These are phyloP conservation scores for Spergularia marina DNA, from an alignment of 148 eudicot species.

Conservation along the genomic window DNA sequence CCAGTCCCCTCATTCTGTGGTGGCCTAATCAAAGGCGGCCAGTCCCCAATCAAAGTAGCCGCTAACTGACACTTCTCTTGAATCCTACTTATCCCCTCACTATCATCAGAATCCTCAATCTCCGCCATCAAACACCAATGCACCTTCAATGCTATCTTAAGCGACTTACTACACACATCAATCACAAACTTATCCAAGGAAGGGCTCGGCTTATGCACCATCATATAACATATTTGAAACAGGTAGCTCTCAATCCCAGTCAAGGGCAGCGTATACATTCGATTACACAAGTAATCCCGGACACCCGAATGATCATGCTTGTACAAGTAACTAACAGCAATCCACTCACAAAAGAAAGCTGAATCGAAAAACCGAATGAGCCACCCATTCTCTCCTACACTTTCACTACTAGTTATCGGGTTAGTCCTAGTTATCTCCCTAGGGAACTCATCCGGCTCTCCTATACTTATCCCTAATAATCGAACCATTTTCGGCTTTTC, in stretches of 20 bases:
- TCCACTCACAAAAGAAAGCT: conserved; percentile 97
- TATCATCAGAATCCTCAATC: conserved; percentile 92
- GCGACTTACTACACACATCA: conserved; percentile 75
- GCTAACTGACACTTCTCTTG: conserved; percentile 97
- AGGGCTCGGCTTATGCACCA: conserved; percentile 95
- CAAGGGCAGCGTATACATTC: conserved; percentile 91
- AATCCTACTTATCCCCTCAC: conserved; percentile 89
- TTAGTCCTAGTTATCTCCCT: conserved; percentile 82
- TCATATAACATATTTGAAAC: conserved; percentile 91
- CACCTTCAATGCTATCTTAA: conserved; percentile 82
- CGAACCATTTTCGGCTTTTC: conserved; percentile 48
- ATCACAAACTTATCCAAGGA: conserved; percentile 93
- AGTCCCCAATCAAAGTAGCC: conserved; percentile 91
- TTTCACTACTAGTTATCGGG: conserved; percentile 55
- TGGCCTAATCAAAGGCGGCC: conserved; percentile 83
- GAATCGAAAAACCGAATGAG: conserved; percentile 95
- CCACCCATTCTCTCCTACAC: conserved; percentile 88
- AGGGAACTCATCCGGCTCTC: conserved; percentile 70
- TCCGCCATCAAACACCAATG: conserved; percentile 98
- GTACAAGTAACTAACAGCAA: conserved; percentile 94
- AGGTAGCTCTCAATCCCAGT: conserved; percentile 92
- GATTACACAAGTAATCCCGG: conserved; percentile 84
- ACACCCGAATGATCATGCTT: conserved; percentile 95
- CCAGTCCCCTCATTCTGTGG: conserved; percentile 50
- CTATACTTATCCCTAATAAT: conserved; percentile 65